These are phyloP conservation scores for Zelopaecilomyces penicillatus DNA, from an alignment of 2,329 filamentous ascomycete genomes.

Conservation along the genomic window DNA sequence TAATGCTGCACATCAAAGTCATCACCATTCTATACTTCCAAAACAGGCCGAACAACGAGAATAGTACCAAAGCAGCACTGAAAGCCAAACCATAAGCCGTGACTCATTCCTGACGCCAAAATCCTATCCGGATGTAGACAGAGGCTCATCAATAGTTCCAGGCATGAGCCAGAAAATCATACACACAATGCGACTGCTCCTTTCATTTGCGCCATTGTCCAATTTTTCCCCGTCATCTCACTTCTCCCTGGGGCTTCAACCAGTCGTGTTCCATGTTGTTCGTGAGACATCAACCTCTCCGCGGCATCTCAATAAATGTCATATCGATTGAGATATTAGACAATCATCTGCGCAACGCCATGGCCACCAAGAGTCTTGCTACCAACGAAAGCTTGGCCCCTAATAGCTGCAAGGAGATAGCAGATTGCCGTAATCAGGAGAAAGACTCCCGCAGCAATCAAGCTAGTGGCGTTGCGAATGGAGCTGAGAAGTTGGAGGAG, in stretches of 20 bases:
- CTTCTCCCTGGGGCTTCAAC: neutral
- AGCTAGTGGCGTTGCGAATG: constrained; percentile 52
- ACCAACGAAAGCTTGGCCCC: constrained; percentile 77
- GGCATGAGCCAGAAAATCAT: neutral
- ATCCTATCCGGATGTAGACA: constrained; percentile 2
- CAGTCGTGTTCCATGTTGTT: neutral
- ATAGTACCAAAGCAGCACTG: constrained; percentile 4
- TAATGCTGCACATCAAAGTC: too few species aligned
- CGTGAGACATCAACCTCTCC: too few species aligned
- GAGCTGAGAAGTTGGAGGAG: constrained; percentile 78
- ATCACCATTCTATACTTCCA: too few species aligned
- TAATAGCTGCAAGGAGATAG: constrained; percentile 71
- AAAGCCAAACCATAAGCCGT: constrained; percentile 10
- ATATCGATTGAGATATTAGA: constrained; percentile 40
- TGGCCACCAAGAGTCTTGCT: constrained; percentile 95
- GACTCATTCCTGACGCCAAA: constrained; percentile 11
- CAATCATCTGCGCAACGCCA: constrained; percentile 96
- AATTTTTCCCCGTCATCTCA: constrained; percentile 1
- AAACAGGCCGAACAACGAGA: neutral
- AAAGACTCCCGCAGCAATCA: constrained; percentile 82
- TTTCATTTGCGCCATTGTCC: constrained; percentile 4
- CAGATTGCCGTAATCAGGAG: constrained; percentile 68
- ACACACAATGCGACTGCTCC: constrained; percentile 3
- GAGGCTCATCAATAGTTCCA: constrained; percentile 6
- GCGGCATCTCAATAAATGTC: too few species aligned